Evolutionary conservation across 257 asterid genomes (phyloP).

Genomic region (Solanum piurae): DNA sequence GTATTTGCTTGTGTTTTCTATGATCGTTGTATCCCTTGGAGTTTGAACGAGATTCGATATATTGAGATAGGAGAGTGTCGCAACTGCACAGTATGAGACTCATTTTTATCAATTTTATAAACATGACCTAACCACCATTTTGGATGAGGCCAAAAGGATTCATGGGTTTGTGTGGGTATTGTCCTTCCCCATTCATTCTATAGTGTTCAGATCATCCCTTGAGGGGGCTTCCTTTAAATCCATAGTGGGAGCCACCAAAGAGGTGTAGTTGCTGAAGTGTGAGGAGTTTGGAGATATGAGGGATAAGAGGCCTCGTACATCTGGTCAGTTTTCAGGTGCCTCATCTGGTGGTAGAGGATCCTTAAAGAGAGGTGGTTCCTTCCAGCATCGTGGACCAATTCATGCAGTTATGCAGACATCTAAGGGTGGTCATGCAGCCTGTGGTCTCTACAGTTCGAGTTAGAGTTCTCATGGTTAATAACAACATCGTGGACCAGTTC

Average conservation of each 20-base stretch:
- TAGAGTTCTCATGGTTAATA: neutral
- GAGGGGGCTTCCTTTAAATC: neutral
- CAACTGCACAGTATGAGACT: neutral
- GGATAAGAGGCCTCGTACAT: neutral
- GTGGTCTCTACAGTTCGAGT: neutral
- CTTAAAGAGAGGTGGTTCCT: neutral
- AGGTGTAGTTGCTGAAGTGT: neutral
- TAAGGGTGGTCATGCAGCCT: neutral
- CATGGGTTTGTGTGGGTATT: neutral
- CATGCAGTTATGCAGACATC: neutral
- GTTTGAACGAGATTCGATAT: neutral
- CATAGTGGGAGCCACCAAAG: neutral
- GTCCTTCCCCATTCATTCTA: neutral
- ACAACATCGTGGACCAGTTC: neutral
- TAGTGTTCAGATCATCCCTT: neutral
- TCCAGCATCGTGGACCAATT: neutral
- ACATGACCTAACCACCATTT: neutral
- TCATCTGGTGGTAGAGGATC: neutral
- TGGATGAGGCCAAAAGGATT: neutral
- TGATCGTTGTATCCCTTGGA: neutral
- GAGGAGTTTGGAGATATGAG: neutral
- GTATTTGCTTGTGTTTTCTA: neutral
- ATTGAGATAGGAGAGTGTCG: neutral
- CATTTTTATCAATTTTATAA: no score
- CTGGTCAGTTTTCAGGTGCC: neutral